phyloP scores from a whole-genome alignment of 139 green algal species.

The Chlorella sp. region DNA sequence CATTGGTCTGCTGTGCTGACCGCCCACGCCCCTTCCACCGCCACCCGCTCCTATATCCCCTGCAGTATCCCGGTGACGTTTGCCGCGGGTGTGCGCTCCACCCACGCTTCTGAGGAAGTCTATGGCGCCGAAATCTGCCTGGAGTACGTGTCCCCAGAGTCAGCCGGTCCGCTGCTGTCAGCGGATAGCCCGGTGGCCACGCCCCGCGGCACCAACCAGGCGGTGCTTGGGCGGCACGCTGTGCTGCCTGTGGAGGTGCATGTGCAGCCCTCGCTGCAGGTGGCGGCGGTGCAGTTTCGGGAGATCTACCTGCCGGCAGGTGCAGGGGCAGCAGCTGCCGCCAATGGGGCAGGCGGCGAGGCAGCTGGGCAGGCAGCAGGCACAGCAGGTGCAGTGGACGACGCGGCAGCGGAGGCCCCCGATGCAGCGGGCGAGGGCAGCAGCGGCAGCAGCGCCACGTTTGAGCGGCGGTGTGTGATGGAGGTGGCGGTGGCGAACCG shows the following conservation, averaged over 20 bases:
- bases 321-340: not conserved
- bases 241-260: conserved; percentile 33
- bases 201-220: not conserved
- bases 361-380: too few species aligned
- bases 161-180: conserved; percentile 7
- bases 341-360: not conserved
- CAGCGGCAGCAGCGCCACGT: not conserved
- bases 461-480: conserved; percentile 34
- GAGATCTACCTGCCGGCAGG: conserved; percentile 20
- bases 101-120: conserved; percentile 27
- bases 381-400: not conserved
- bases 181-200: not conserved
- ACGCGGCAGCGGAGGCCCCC: not conserved
- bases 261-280: conserved; percentile 48
- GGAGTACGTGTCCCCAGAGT: conserved; percentile 35
- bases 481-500: conserved; percentile 40
- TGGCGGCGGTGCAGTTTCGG: conserved; percentile 27
- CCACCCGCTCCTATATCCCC: too few species aligned
- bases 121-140: conserved; percentile 15
- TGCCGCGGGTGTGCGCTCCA: not conserved
- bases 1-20: too few species aligned
- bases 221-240: conserved; percentile 32
- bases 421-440: not conserved
- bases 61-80: conserved; percentile 38
- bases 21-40: too few species aligned